Evolutionary conservation across 1,284 basidiomycete genomes (phyloP).

Genomic region (Rhodofomes roseus): DNA sequence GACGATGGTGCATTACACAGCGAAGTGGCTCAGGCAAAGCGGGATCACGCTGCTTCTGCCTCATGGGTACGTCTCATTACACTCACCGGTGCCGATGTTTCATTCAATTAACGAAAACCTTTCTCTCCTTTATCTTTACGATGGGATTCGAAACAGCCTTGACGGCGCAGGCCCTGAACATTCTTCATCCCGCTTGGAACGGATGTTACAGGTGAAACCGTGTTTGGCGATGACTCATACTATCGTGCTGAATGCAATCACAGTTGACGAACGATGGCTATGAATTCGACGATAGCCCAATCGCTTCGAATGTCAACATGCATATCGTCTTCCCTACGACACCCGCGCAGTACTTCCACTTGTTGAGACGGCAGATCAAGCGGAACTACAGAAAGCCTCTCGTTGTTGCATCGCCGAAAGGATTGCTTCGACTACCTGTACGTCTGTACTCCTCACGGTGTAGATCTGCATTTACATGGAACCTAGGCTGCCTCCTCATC

Average conservation of each 20-base stretch:
- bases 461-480: background rate
- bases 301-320: constrained; percentile 64
- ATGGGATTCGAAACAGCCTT: constrained; percentile 36
- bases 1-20: constrained; percentile 34
- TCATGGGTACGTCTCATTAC: constrained; percentile 43
- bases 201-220: constrained; percentile 72
- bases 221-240: background rate
- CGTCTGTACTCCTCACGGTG: constrained; percentile 24
- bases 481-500: constrained; percentile 70
- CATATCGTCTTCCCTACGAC: constrained; percentile 84
- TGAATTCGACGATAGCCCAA: constrained; percentile 31
- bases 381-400: constrained; percentile 85
- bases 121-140: too few species aligned
- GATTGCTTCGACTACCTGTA: constrained; percentile 74
- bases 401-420: constrained; percentile 81
- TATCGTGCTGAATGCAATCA: background rate
- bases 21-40: constrained; percentile 93
- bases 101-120: too few species aligned
- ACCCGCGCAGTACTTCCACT: constrained; percentile 87
- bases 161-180: constrained; percentile 93
- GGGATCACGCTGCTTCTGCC: constrained; percentile 84
- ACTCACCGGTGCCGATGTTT: background rate
- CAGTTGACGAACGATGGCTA: constrained; percentile 74
- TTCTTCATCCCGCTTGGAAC: constrained; percentile 80
- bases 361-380: constrained; percentile 78